Evolutionary conservation across 306 rosid species (phyloP).

Genomic region (Geum urbanum): DNA sequence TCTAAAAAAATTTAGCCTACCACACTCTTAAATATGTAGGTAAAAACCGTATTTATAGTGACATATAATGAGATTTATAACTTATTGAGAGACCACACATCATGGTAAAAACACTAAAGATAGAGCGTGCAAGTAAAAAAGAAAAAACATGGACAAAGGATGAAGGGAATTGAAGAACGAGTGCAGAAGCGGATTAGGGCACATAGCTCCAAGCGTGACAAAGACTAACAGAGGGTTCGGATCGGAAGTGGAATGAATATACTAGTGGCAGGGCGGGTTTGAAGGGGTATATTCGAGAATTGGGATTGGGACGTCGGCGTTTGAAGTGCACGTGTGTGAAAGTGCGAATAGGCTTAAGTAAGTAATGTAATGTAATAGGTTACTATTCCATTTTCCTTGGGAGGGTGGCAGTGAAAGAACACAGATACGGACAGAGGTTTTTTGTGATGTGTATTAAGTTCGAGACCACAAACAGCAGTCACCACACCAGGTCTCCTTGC

Average conservation of each 20-base stretch:
- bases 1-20: too few species aligned
- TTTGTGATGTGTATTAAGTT: constrained; percentile 50
- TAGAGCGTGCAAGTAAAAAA: too few species aligned
- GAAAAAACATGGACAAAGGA: background rate
- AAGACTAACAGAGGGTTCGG: constrained; percentile 14
- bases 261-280: constrained; percentile 2
- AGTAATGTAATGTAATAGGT: background rate
- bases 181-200: background rate
- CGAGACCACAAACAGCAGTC: constrained; percentile 24
- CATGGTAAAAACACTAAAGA: too few species aligned
- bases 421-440: constrained; percentile 81
- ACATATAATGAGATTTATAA: too few species aligned
- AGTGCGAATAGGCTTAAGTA: constrained; percentile 31
- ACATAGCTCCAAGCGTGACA: constrained; percentile 10
- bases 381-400: constrained; percentile 80
- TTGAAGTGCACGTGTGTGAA: constrained; percentile 10
- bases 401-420: constrained; percentile 68
- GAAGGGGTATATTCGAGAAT: constrained; percentile 20
- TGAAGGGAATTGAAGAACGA: background rate
- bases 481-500: background rate
- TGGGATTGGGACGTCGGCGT: background rate
- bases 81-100: too few species aligned
- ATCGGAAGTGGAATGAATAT: constrained; percentile 6
- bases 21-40: too few species aligned
- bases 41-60: too few species aligned